Percentiles rank a stretch among this genome's conserved stretches.
These are phyloP conservation scores for Gardenia jasminoides DNA, from an alignment of 257 asterid species.

Conservation along the genomic window DNA sequence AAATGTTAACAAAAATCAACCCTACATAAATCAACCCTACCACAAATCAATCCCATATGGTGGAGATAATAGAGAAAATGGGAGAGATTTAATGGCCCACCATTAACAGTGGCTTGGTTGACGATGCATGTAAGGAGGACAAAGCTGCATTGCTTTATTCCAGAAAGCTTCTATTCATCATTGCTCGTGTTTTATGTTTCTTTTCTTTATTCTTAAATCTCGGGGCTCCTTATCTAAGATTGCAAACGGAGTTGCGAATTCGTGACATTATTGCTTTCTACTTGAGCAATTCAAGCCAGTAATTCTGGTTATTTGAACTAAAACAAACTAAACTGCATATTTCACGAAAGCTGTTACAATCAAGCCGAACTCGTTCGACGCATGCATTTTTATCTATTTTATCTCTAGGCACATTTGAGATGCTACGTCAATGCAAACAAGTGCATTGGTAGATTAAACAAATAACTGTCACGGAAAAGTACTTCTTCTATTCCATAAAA, in stretches of 20 bases:
- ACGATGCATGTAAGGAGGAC: constrained; percentile 15
- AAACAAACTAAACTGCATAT: too few species aligned
- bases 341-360: too few species aligned
- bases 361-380: too few species aligned
- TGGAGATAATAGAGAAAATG: neutral
- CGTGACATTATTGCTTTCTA: too few species aligned
- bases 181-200: neutral
- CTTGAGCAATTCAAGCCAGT: too few species aligned
- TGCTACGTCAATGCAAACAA: neutral
- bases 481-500: too few species aligned
- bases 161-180: constrained; percentile 15
- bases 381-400: neutral
- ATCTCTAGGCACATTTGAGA: neutral
- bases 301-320: neutral
- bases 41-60: too few species aligned
- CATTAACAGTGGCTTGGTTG: constrained; percentile 17
- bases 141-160: constrained; percentile 16
- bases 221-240: neutral
- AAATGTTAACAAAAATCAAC: too few species aligned
- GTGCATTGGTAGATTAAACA: too few species aligned
- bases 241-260: too few species aligned
- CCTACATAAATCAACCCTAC: too few species aligned
- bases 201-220: neutral
- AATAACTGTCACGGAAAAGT: too few species aligned
- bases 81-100: neutral